Evolutionary conservation across 805 yeast species (phyloP).

Genomic region (Kurtzmaniella cleridarum): DNA sequence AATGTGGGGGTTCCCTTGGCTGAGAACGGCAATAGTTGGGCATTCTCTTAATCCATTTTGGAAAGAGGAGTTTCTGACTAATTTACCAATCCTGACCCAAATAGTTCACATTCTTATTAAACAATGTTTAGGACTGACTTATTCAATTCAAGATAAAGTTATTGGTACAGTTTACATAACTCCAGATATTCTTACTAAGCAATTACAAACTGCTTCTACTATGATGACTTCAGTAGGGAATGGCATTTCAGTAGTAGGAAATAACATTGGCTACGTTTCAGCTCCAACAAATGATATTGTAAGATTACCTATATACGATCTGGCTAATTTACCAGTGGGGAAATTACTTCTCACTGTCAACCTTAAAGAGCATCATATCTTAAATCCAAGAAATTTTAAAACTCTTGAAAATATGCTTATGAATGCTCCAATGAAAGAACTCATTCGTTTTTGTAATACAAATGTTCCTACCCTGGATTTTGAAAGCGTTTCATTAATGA

Average conservation of each 20-base stretch:
- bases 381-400: conserved; percentile 56
- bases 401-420: conserved; percentile 57
- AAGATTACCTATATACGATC: conserved; percentile 41
- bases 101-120: conserved; percentile 46
- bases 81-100: conserved; percentile 51
- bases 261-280: conserved; percentile 2
- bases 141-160: conserved; percentile 31
- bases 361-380: conserved; percentile 48
- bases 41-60: conserved; percentile 60
- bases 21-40: conserved; percentile 63
- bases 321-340: conserved; percentile 46
- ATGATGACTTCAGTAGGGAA: conserved; percentile 25
- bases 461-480: conserved; percentile 38
- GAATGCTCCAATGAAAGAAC: conserved; percentile 45
- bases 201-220: conserved; percentile 26
- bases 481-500: conserved; percentile 51
- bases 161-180: conserved; percentile 53
- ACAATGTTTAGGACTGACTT: conserved; percentile 21
- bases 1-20: conserved; percentile 73
- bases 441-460: conserved; percentile 44
- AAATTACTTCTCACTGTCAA: conserved; percentile 48
- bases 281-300: conserved; percentile 29
- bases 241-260: conserved; percentile 1
- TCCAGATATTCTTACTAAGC: conserved; percentile 42
- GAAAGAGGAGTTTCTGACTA: conserved; percentile 71